Evolutionary conservation across 129 eudicot species (phyloP), one percentile per base, ranked within the genome.

Genomic region (Helichrysum umbraculigerum): DNA sequence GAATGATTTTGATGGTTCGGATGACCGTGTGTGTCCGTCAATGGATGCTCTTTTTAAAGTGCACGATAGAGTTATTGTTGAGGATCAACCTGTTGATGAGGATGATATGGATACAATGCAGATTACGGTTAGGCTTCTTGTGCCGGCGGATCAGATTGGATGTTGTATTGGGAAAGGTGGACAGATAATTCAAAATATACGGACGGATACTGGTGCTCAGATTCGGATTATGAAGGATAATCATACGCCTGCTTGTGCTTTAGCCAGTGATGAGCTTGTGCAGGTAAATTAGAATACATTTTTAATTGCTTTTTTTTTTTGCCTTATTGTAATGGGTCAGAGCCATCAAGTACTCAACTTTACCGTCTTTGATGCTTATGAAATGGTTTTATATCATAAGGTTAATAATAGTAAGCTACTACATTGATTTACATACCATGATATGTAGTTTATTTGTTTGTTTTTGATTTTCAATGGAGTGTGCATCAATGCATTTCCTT

Each of bases 131-230:
- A 84, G 91, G 3, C 87, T 95, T 33, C 96, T 95, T 54, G 97
- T 95, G 5, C 85, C 97, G 5, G 87, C 97, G 9, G 99, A 95
- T 87, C 99, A 95, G 88, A 95, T 95, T 81, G 99, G 99, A 51
- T 84, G 97, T 83, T 51, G 91, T 76, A 91, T 95, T 75, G 99
- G 99, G 65, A 95, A 91, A 86, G 99, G 99, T 83, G 99, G 99
- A 64, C 89, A 91, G 74, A 89, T 89, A 25, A 97, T 95, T 70
- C 96, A 91, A 54, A 78, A 52, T 74, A 95, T 95, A 60, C 96
- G 97, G 19, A 87, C 88, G 44, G 99, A 95, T 37, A 89, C 96
- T 73, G 96, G 90, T 69, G 89, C 96, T 20, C 97, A 95, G 83
- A 65, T 95, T 76, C 96, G 97, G 58, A 95, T 95, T 65, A 51